Evolutionary conservation across 2,329 filamentous ascomycete genomes (phyloP).

Genomic region (Dryadomyces quercus-mongolicae): DNA sequence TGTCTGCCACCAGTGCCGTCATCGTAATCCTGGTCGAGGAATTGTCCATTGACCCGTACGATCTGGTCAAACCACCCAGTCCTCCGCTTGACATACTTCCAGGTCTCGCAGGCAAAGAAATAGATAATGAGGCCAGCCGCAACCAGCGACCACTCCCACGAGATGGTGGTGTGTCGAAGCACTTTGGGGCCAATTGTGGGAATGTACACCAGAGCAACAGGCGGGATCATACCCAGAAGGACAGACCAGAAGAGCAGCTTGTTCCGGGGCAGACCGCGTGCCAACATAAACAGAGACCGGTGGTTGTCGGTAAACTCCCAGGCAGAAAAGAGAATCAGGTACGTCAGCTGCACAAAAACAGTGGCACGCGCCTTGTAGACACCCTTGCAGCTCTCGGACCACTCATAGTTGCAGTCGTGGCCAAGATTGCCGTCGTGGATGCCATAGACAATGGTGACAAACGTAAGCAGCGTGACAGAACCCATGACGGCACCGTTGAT

Average conservation of each 20-base stretch:
- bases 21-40: not conserved
- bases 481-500: conserved; percentile 73
- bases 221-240: conserved; percentile 44
- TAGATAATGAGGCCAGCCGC: conserved; percentile 52
- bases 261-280: conserved; percentile 56
- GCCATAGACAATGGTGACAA: conserved; percentile 52
- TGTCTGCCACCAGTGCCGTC: not conserved
- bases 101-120: conserved; percentile 54
- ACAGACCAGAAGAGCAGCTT: conserved; percentile 59
- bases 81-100: conserved; percentile 36
- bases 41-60: not conserved
- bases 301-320: conserved; percentile 70
- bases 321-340: conserved; percentile 60
- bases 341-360: conserved; percentile 62
- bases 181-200: conserved; percentile 57
- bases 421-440: conserved; percentile 44
- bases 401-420: conserved; percentile 48
- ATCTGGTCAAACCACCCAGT: not conserved
- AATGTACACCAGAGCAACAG: conserved; percentile 61
- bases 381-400: conserved; percentile 40
- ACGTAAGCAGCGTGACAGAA: conserved; percentile 50
- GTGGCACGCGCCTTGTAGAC: conserved; percentile 62
- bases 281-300: conserved; percentile 54
- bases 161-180: conserved; percentile 58
- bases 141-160: conserved; percentile 63